Evolutionary conservation across 768 basidiomycete species (phyloP), one percentile per base, ranked within the genome.

Genomic region (Clavulina sp.): DNA sequence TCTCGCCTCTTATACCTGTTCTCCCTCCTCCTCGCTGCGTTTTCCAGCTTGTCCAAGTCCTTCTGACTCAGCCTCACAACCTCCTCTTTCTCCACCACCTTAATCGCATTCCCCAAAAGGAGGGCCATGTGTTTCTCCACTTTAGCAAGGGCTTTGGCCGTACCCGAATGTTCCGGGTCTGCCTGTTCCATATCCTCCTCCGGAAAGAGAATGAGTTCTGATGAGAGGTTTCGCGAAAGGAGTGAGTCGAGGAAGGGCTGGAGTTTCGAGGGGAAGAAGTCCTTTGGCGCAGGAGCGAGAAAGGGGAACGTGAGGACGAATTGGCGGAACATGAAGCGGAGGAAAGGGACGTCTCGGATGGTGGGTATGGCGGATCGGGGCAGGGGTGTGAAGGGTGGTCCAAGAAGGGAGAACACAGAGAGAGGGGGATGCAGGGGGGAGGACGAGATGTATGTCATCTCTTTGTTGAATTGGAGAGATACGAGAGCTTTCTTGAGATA

Each of bases 401-500:
- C 95, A 13, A 99, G 78, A 63, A 84, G 77, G 9, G 89, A 87
- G 52, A 97, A 73, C 0, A 87, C 72, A 21, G 80, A 82, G 4
- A 73, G 60, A 19, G 68, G 60, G 1, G 69, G 59, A 0, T 74
- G 68, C 4, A 73, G 69, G 6, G 77, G 54, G 13, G 43, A 16
- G 9, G 43, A 46, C 50, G 64, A 75, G 57, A 89, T 71, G 21
- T 69, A 68, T 54, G 77, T 70, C 55, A 97, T 74, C 65, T 99
- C 95, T n/a, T 67, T 68, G 59, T 69, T 67, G 59, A 96, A 79
- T 64, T 96, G 81, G 49, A 96, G 79, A 58, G 83, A 77, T 41
- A 96, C 73, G 52, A 99, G 79, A 18, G 86, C 76, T 66, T 97
- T 97, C 72, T 97, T 99, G 64, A 99, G 84, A 66, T 99, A 99